Percentiles rank a stretch among this genome's conserved stretches.
phyloP scores from a whole-genome alignment of 495 filamentous ascomycete species.

The Podospora bellae-mahoneyi region DNA sequence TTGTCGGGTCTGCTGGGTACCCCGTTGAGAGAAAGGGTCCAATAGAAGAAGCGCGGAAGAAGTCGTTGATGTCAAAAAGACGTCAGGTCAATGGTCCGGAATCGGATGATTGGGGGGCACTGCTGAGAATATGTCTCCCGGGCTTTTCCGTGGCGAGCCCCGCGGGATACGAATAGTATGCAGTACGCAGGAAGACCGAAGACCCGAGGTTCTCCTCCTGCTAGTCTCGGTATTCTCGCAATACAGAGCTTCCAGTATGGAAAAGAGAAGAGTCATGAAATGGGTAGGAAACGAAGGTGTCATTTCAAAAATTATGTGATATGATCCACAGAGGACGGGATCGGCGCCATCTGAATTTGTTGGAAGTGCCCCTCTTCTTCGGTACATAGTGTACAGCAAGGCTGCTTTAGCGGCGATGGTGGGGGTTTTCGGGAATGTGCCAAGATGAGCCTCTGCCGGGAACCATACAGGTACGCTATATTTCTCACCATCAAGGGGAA shows the following conservation, averaged over 20 bases:
- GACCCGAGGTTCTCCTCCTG: background rate
- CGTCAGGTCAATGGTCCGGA: slow-evolving; percentile 7
- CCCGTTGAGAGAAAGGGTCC: background rate
- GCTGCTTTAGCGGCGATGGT: background rate
- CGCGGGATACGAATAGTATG: background rate
- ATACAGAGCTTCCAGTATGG: background rate
- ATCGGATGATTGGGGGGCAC: background rate
- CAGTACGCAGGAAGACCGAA: background rate
- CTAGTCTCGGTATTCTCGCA: background rate
- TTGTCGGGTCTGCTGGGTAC: background rate
- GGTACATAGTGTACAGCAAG: background rate
- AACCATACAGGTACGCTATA: background rate
- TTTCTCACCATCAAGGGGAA: background rate
- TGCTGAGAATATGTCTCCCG: background rate
- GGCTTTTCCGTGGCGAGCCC: background rate
- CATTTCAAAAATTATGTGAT: background rate
- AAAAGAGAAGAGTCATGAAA: background rate
- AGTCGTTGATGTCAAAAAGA: slow-evolving; percentile 4
- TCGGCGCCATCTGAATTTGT: background rate
- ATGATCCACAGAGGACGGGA: background rate
- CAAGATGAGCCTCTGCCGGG: background rate
- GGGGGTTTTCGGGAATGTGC: background rate
- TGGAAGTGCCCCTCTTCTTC: background rate
- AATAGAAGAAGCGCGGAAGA: background rate
- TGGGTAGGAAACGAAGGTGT: background rate